A percentile compares a stretch with the other conserved stretches of the same genome.
Evolutionary conservation across 2,329 filamentous ascomycete genomes (phyloP).

Genomic region (Periconia sp.): DNA sequence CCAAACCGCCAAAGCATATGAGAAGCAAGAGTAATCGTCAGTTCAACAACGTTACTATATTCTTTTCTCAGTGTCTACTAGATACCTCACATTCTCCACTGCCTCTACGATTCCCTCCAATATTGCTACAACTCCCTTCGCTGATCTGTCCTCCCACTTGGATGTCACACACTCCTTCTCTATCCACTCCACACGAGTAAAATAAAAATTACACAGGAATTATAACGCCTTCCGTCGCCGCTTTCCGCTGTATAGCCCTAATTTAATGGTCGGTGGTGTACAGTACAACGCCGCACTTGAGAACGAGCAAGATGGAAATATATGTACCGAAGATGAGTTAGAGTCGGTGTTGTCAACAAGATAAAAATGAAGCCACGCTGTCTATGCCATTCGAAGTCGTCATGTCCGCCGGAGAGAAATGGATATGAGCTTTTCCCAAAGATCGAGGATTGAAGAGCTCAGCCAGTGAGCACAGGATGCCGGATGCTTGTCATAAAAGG

Average conservation of each 20-base stretch:
- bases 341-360: constrained; percentile 15
- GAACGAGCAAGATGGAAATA: constrained; percentile 7
- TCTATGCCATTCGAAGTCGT: constrained; percentile 40
- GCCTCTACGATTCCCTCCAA: no score
- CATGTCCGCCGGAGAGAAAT: constrained; percentile 27
- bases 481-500: constrained; percentile 31
- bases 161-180: no score
- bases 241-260: constrained; percentile 18
- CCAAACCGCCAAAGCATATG: no score
- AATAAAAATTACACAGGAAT: constrained; percentile 33
- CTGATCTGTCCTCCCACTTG: background rate
- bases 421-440: constrained; percentile 33
- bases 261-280: constrained; percentile 14
- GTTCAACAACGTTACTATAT: no score
- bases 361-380: constrained; percentile 26
- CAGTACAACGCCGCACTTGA: constrained; percentile 9
- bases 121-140: no score
- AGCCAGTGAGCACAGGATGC: constrained; percentile 38
- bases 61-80: no score
- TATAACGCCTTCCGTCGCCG: constrained; percentile 22
- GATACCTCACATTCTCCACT: no score
- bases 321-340: constrained; percentile 15
- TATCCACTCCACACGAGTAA: background rate
- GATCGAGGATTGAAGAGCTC: constrained; percentile 25
- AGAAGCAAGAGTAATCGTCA: no score